Evolutionary conservation across 495 filamentous ascomycete species (phyloP).

Genomic region (Neurospora sp.): DNA sequence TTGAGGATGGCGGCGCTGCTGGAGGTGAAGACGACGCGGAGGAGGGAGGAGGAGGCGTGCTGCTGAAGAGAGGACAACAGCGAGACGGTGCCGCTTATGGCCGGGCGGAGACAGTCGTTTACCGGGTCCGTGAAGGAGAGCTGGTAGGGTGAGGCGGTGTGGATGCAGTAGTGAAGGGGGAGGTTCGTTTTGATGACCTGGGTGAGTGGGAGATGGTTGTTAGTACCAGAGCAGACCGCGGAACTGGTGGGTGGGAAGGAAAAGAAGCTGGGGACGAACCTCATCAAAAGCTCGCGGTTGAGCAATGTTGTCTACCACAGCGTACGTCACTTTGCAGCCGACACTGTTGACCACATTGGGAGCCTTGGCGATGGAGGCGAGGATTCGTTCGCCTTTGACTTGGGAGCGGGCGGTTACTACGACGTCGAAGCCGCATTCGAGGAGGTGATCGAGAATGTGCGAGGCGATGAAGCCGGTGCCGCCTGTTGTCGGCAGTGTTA

Average conservation of each 20-base stretch:
- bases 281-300: slow-evolving; percentile 23
- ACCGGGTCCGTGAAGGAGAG: slow-evolving; percentile 25
- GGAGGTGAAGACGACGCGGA: slow-evolving; percentile 36
- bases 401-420: slow-evolving; percentile 30
- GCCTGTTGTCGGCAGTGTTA: slow-evolving; percentile 8
- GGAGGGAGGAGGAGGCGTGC: slow-evolving; percentile 20
- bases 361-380: slow-evolving; percentile 15
- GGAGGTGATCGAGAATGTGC: slow-evolving; percentile 25
- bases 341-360: neutral
- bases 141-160: slow-evolving; percentile 36
- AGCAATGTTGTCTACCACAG: slow-evolving; percentile 27
- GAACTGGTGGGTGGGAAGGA: neutral
- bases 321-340: slow-evolving; percentile 15
- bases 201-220: no score
- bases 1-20: slow-evolving; percentile 32
- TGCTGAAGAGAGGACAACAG: slow-evolving; percentile 27
- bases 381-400: slow-evolving; percentile 27
- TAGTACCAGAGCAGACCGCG: neutral
- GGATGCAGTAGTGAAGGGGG: slow-evolving; percentile 31
- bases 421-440: slow-evolving; percentile 26
- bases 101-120: slow-evolving; percentile 30
- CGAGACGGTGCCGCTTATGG: slow-evolving; percentile 32
- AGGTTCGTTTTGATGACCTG: slow-evolving; percentile 18
- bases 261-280: slow-evolving; percentile 11
- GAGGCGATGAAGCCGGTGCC: slow-evolving; percentile 34